Evolutionary conservation across 257 asterid species (phyloP).

Genomic region (Solanum neorickii): DNA sequence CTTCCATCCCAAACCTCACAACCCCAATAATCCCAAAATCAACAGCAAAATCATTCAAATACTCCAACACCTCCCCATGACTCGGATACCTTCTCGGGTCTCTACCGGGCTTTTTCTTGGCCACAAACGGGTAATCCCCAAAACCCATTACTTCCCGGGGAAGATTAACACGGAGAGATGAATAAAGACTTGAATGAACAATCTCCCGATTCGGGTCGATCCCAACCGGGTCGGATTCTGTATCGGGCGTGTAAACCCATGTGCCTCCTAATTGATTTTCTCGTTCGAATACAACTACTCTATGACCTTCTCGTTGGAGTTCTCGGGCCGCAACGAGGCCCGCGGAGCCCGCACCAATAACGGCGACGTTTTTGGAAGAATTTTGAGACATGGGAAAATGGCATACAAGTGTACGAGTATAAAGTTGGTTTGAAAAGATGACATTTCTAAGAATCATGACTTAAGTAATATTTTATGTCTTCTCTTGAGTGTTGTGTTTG

Average conservation of each 20-base stretch:
- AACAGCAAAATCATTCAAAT: slow-evolving; percentile 52
- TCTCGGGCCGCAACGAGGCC: slow-evolving; percentile 81
- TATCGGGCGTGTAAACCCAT: slow-evolving; percentile 66
- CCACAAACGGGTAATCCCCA: slow-evolving; percentile 62
- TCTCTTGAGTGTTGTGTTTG: background rate
- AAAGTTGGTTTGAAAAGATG: background rate
- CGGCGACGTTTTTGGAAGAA: slow-evolving; percentile 58
- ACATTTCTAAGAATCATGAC: background rate
- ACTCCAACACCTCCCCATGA: slow-evolving; percentile 62
- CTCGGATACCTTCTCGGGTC: slow-evolving; percentile 83
- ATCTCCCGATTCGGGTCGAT: slow-evolving; percentile 38
- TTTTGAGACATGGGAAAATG: slow-evolving; percentile 17
- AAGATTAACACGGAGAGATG: slow-evolving; percentile 80
- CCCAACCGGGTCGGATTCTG: slow-evolving; percentile 63
- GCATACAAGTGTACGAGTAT: slow-evolving; percentile 21
- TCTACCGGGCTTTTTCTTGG: slow-evolving; percentile 26
- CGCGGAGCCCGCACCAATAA: slow-evolving; percentile 92
- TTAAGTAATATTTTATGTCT: background rate
- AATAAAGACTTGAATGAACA: slow-evolving; percentile 71
- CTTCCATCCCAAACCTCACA: slow-evolving; percentile 75
- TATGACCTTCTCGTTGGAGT: slow-evolving; percentile 73
- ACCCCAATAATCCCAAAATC: slow-evolving; percentile 51
- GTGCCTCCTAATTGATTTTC: slow-evolving; percentile 62
- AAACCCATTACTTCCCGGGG: slow-evolving; percentile 87
- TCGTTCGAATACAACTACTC: slow-evolving; percentile 68